phyloP scores from a whole-genome alignment of 2,329 filamentous ascomycete genomes.

The Canariomyces notabilis region DNA sequence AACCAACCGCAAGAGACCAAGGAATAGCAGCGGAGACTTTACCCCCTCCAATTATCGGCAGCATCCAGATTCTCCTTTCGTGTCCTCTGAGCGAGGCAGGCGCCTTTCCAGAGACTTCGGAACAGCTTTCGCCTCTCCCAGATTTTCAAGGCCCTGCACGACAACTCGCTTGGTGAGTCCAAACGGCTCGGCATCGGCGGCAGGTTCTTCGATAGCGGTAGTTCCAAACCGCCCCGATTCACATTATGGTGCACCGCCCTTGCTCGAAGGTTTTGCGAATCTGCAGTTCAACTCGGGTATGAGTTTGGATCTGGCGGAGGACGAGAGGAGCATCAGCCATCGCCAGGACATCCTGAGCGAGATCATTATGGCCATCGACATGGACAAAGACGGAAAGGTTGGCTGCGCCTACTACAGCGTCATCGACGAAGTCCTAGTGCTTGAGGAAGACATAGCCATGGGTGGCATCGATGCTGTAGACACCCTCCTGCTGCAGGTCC shows the following conservation, averaged over 20 bases:
- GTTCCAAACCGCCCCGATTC: background rate
- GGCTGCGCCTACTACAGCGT: constrained; percentile 83
- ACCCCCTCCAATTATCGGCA: background rate
- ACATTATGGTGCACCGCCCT: background rate
- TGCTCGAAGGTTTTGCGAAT: background rate
- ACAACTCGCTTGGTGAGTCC: background rate
- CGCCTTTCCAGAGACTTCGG: background rate
- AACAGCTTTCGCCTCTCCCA: background rate
- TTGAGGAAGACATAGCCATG: constrained; percentile 71
- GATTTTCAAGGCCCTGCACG: background rate
- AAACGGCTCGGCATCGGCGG: background rate
- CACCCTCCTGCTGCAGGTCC: constrained; percentile 49
- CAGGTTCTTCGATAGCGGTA: background rate
- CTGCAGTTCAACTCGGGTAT: background rate
- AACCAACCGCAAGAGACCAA: background rate
- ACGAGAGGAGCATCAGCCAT: constrained; percentile 3
- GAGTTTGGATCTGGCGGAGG: background rate
- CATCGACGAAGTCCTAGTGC: constrained; percentile 61
- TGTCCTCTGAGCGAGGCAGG: background rate
- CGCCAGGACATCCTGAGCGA: constrained; percentile 48
- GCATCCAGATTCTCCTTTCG: background rate
- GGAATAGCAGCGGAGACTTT: background rate
- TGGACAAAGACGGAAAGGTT: constrained; percentile 63
- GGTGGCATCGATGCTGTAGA: constrained; percentile 67
- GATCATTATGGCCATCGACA: constrained; percentile 73